Conservation (phyloP, 2,329 filamentous ascomycete genomes). For the Paraphaeosphaeria minitans region DNA sequence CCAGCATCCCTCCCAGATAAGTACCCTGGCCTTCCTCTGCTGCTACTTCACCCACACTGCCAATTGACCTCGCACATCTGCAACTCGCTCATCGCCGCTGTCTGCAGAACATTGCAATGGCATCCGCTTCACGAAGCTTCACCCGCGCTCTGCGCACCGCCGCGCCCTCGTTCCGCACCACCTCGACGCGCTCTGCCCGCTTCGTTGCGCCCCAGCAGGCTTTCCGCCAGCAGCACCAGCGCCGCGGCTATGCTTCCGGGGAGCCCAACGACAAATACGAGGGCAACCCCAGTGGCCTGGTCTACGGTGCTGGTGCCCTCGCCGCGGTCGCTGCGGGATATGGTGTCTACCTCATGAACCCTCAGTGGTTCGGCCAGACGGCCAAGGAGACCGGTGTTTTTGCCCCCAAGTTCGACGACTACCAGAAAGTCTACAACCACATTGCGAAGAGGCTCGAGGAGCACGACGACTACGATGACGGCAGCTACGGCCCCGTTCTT, state of each 20-base stretch:
- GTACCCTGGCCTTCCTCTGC: slow-evolving; percentile 9
- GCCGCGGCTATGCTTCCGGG: slow-evolving; percentile 75
- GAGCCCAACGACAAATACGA: slow-evolving; percentile 54
- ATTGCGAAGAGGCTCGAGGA: slow-evolving; percentile 81
- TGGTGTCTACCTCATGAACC: slow-evolving; percentile 60
- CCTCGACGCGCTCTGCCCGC: slow-evolving; percentile 61
- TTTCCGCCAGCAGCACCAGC: slow-evolving; percentile 75
- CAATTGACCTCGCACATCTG: slow-evolving; percentile 19
- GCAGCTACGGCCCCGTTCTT: slow-evolving; percentile 91
- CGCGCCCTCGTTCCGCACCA: slow-evolving; percentile 59
- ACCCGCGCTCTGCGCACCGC: slow-evolving; percentile 49
- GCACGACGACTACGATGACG: slow-evolving; percentile 94
- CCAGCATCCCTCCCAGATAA: not conserved
- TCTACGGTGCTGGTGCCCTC: slow-evolving; percentile 40
- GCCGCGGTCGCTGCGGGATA: slow-evolving; percentile 36
- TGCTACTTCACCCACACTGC: slow-evolving; percentile 3
- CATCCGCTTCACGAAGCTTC: slow-evolving; percentile 42
- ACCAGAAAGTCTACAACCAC: slow-evolving; percentile 92
- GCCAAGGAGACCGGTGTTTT: slow-evolving; percentile 58
- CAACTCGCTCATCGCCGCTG: not conserved
- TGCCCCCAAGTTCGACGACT: slow-evolving; percentile 80
- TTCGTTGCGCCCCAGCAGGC: slow-evolving; percentile 66
- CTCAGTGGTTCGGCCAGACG: slow-evolving; percentile 49
- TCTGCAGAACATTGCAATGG: slow-evolving; percentile 30
- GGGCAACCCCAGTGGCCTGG: slow-evolving; percentile 55